These are phyloP conservation scores for Candida berthetii DNA, from an alignment of 805 yeast genomes.

Conservation along the genomic window DNA sequence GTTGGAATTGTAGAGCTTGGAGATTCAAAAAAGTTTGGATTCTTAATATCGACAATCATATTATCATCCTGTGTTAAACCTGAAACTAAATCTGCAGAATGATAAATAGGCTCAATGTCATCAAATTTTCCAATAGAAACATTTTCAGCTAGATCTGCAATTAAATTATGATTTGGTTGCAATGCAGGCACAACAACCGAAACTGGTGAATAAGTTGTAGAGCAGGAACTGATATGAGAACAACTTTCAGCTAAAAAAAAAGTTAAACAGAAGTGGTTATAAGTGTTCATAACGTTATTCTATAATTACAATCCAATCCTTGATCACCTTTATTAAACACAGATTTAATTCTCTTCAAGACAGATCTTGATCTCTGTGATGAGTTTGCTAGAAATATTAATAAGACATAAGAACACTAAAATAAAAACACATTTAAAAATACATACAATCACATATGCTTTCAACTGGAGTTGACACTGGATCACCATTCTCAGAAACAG, in stretches of 20 bases:
- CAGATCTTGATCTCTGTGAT: constrained; percentile 5
- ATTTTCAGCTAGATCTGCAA: constrained; percentile 5
- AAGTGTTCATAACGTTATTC: too few relatives aligned
- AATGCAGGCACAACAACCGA: constrained; percentile 12
- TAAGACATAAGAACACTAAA: neutral
- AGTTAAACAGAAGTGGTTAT: neutral
- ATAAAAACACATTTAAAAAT: neutral
- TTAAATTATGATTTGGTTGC: constrained; percentile 4
- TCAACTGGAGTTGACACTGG: neutral
- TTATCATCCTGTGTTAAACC: constrained; percentile 5
- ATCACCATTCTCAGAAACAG: neutral
- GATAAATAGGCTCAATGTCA: constrained; percentile 7
- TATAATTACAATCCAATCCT: neutral
- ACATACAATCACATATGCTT: neutral
- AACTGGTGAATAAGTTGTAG: constrained; percentile 10
- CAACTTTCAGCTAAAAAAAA: neutral
- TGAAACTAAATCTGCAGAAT: constrained; percentile 3
- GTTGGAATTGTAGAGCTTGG: neutral
- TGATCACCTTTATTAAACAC: constrained; percentile 2
- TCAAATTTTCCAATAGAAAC: constrained; percentile 7
- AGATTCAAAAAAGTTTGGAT: constrained; percentile 3
- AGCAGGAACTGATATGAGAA: neutral
- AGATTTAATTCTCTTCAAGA: constrained; percentile 7
- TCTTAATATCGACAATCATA: constrained; percentile 6
- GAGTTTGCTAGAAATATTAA: neutral